A percentile compares a stretch with the other conserved stretches of the same genome.
These are phyloP conservation scores for Fonsecaea monophora DNA, from an alignment of 2,329 filamentous ascomycete genomes.

Conservation along the genomic window DNA sequence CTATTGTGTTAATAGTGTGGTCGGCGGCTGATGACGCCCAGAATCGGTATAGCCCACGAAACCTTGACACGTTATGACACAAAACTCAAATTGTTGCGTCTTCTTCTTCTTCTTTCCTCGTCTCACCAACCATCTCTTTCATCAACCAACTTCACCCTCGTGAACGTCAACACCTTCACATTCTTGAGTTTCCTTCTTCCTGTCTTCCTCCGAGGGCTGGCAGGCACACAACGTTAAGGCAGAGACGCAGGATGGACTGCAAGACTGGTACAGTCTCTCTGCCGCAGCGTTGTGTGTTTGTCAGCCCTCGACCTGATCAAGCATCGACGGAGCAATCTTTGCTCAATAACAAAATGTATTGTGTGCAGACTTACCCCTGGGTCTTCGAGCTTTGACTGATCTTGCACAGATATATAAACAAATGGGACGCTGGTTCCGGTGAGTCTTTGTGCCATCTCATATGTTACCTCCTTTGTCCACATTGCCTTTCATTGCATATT, in stretches of 20 bases:
- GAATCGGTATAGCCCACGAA: constrained; percentile 14
- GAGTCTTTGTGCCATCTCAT: constrained; percentile 6
- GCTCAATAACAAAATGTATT: constrained; percentile 4
- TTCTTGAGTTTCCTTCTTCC: neutral
- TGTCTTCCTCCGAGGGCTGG: constrained; percentile 1
- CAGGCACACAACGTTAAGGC: neutral
- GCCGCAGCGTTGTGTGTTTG: neutral
- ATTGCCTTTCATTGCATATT: neutral
- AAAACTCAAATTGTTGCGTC: neutral
- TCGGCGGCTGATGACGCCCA: constrained; percentile 6
- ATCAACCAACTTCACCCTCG: neutral
- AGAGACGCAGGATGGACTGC: neutral
- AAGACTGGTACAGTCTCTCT: neutral
- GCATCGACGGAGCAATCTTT: neutral
- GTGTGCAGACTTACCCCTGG: neutral
- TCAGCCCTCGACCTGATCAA: neutral
- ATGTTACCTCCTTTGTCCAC: neutral
- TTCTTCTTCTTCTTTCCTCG: constrained; percentile 8
- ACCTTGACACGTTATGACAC: neutral
- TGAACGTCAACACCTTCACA: neutral
- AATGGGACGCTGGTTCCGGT: constrained; percentile 8
- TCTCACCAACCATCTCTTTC: neutral
- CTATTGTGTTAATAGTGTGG: constrained; percentile 8
- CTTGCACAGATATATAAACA: constrained; percentile 10
- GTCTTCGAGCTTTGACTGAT: constrained; percentile 5